Evolutionary conservation across 345 rosid genomes (phyloP).

Genomic region (rapeseed (Brassica napus)): Da-Ae NC_063448.1:15593501-15594000

Average conservation of each 20-base stretch:
- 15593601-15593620: neutral
- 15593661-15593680: constrained; percentile 53
- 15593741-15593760: constrained; percentile 54
- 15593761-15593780: constrained; percentile 53
- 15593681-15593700: constrained; percentile 63
- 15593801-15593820: constrained; percentile 61
- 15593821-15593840: constrained; percentile 46
- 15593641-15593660: constrained; percentile 32
- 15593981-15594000: constrained; percentile 65
- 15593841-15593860: constrained; percentile 65
- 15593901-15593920: neutral
- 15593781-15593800: constrained; percentile 76
- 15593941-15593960: constrained; percentile 52
- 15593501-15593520: constrained; percentile 37
- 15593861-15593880: constrained; percentile 16
- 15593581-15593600: constrained; percentile 34
- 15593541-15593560: constrained; percentile 38
- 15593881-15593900: neutral
- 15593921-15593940: neutral
- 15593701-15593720: constrained; percentile 54
- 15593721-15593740: constrained; percentile 70
- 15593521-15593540: constrained; percentile 37
- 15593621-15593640: constrained; percentile 1
- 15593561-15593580: constrained; percentile 37
- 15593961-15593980: constrained; percentile 62